Conservation (phyloP, 2,329 filamentous ascomycete species). For the Cladosporium sp. region DNA sequence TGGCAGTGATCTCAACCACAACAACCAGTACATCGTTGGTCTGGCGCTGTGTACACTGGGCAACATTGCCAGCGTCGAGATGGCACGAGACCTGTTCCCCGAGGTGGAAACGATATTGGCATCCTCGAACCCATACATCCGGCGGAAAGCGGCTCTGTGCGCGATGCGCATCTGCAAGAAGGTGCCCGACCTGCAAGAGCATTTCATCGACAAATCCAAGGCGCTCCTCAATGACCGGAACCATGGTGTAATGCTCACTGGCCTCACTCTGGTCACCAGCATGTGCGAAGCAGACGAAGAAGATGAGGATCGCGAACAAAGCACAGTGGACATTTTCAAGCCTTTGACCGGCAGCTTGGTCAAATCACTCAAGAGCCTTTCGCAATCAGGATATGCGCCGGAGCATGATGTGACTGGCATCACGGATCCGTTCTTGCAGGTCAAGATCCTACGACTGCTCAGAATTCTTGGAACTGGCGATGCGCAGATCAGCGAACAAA, state of each 20-base stretch:
- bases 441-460: slow-evolving; percentile 87
- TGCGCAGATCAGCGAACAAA: slow-evolving; percentile 85
- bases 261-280: slow-evolving; percentile 84
- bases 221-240: slow-evolving; percentile 87
- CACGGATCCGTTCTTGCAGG: slow-evolving; percentile 94
- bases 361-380: slow-evolving; percentile 85
- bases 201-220: slow-evolving; percentile 93
- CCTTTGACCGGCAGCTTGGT: slow-evolving; percentile 82
- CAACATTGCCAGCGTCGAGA: slow-evolving; percentile 96
- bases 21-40: slow-evolving; percentile 97
- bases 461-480: slow-evolving; percentile 86
- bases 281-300: slow-evolving; percentile 94
- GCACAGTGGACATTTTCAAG: slow-evolving; percentile 86
- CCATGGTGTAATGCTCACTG: slow-evolving; percentile 91
- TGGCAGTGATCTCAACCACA: slow-evolving; percentile 85
- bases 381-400: slow-evolving; percentile 92
- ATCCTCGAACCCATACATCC: slow-evolving; percentile 96
- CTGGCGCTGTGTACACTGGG: slow-evolving; percentile 93
- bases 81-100: slow-evolving; percentile 95
- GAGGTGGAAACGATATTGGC: slow-evolving; percentile 91
- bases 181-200: slow-evolving; percentile 93
- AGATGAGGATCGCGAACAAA: slow-evolving; percentile 76
- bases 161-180: slow-evolving; percentile 99
- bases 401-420: slow-evolving; percentile 98
- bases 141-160: slow-evolving; percentile 95